Base-by-base conservation (phyloP, 2,329 filamentous ascomycete species). In the Paraphoma sp. region DNA sequence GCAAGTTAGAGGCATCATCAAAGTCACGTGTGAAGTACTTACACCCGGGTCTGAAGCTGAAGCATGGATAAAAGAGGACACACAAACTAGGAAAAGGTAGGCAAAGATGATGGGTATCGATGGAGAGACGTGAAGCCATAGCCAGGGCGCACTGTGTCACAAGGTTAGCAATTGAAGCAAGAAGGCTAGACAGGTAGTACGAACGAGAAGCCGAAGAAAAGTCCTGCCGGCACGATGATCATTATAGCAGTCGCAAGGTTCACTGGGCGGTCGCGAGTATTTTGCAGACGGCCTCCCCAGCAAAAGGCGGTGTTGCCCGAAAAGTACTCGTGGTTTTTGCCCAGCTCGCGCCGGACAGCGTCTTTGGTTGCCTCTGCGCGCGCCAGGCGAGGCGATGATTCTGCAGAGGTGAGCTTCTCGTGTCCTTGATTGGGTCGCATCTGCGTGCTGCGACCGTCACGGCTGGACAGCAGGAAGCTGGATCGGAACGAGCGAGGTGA, bases 1-100 rank as follows among this genome's bases (percentile, higher is more conserved):
- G 17, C 4, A 11, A 5, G 62, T 75, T 45, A 74, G 68, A 36
- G 49, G 12, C 47, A 7, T 11, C 10, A 17, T n/a, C 1, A 30
- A 41, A n/a, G 33, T 10, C 9, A 17, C 30, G 14, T 29, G 45
- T 4, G 48, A 45, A 44, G n/a, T 41, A 85, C 91, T 84, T 85
- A 96, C 93, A 54, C 95, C 95, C 30, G 95, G 94, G 78, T 99
- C 94, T 44, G 94, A 91, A 51, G 90, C 85, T 2, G 95, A 97
- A 4, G 94, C 95, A 78, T 97, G 94, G 53, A 97, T 71, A 72
- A 98, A 99, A 3, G 95, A 98, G 23, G 93, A 97, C 46, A 97
- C 82, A 77, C 91, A 96, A 29, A 99, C 83, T 74, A 90, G 93
- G 70, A 92, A 92, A n/a, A 97, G 72, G 74, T 99, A 99, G 51